Conservation (phyloP, 768 basidiomycete genomes). For the Neoboletus brunneissimus region DNA sequence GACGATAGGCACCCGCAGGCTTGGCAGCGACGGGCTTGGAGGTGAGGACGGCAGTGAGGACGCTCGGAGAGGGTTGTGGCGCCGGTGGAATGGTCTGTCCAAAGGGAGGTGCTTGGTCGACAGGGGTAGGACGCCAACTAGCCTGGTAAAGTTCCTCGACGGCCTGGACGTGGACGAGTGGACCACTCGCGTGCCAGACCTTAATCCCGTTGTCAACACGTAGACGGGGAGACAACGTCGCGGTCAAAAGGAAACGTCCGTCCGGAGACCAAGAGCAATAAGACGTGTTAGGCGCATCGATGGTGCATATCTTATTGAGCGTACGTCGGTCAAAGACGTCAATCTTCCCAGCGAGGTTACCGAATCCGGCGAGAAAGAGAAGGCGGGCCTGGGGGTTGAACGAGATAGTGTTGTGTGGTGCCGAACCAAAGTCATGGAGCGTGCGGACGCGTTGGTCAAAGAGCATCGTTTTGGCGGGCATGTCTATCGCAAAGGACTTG, state of each 20-base stretch:
- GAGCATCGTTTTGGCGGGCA: slow-evolving; percentile 91
- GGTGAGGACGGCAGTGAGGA: slow-evolving; percentile 44
- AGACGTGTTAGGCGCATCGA: slow-evolving; percentile 91
- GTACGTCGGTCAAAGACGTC: slow-evolving; percentile 89
- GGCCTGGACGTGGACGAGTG: slow-evolving; percentile 78
- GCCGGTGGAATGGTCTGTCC: slow-evolving; percentile 62
- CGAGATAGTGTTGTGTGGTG: slow-evolving; percentile 87
- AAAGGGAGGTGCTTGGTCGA: slow-evolving; percentile 67
- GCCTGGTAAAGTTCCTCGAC: slow-evolving; percentile 90
- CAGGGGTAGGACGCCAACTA: slow-evolving; percentile 73
- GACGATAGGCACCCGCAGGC: slow-evolving; percentile 86
- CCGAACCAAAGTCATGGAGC: slow-evolving; percentile 86
- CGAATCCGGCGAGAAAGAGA: slow-evolving; percentile 89
- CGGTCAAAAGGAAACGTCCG: slow-evolving; percentile 89
- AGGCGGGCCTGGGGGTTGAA: slow-evolving; percentile 95
- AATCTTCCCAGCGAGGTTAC: slow-evolving; percentile 92
- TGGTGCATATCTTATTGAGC: slow-evolving; percentile 70
- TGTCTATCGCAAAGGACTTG: slow-evolving; percentile 48
- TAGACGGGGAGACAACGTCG: slow-evolving; percentile 91
- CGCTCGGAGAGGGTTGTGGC: slow-evolving; percentile 62
- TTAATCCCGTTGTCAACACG: slow-evolving; percentile 98
- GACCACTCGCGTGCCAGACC: slow-evolving; percentile 90
- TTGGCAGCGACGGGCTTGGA: slow-evolving; percentile 59
- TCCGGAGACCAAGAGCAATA: slow-evolving; percentile 95
- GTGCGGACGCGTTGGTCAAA: slow-evolving; percentile 89